Evolutionary conservation across 2,329 filamentous ascomycete genomes (phyloP), one percentile per base, ranked within the genome.

Genomic region (Colletotrichum truncatum): DNA sequence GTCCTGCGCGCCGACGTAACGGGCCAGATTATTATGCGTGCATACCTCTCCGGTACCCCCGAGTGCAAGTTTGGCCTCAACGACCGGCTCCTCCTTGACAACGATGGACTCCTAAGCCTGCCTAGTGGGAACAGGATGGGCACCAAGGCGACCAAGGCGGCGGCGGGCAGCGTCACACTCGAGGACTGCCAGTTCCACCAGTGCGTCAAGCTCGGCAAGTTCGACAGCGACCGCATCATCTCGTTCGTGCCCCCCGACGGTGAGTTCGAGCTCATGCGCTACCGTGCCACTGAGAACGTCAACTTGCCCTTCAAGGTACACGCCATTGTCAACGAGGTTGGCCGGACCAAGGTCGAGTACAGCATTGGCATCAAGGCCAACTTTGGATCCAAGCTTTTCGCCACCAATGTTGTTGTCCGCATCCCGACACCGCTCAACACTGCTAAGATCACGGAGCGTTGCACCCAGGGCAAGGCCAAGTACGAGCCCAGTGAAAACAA

Each of bases 171-270:
- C 69, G 97, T 99, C 56, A 97, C 94, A 0, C 85, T 99, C 25
- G 97, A 99, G 77, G 96, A 99, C 78, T 98, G 97, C 75, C 96
- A 98, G 75, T 98, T 99, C 81, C 96, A 99, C 79, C 96, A 99
- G 79, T 99, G 96, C 78, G 96, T 99, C 67, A 97, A 98, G 82
- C 86, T 99, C 28, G 94, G 95, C 70, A 97, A 97, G 76, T 99
- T 99, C 75, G 96, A 98, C 78, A 92, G 92, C 28, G 96, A 99
- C 80, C 88, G 96, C 69, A 98, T 97, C 77, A 98, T 99, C 78
- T 96, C 92, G 65, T 98, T 99, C 77, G 91, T 99, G 36, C 96
- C 96, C 3, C 96, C 96, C 3, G 96, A 99, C 76, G 96, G 96
- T 70, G 95, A 98, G 76, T 99, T 99, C 78, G 96, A 99, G 82